These are phyloP conservation scores for Mediolabrus comicus DNA, from an alignment of 108 stramenopile genomes.

Conservation along the genomic window DNA sequence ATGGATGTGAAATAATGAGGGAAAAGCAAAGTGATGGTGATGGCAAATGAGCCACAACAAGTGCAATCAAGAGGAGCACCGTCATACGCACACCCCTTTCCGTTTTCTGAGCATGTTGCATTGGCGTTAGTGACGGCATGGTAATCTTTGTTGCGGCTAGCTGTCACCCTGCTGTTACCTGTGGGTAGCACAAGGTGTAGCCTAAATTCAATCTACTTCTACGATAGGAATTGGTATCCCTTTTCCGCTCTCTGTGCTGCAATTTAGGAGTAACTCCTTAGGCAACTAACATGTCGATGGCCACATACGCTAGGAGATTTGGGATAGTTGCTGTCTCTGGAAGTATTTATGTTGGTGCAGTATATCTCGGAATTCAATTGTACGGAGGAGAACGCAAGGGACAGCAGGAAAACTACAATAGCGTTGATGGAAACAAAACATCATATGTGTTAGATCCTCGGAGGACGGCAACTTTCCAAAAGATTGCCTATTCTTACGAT, in stretches of 20 bases:
- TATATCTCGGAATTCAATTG: slow-evolving; percentile 29
- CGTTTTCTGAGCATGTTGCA: neutral
- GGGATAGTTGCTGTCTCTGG: slow-evolving; percentile 32
- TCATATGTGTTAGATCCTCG: slow-evolving; percentile 52
- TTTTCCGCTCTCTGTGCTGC: no score
- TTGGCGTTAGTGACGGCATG: no score
- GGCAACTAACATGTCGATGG: slow-evolving; percentile 30
- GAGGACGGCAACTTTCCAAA: slow-evolving; percentile 62
- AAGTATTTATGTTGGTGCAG: slow-evolving; percentile 31
- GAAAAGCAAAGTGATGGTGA: neutral
- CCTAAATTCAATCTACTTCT: no score
- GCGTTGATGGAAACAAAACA: slow-evolving; percentile 8
- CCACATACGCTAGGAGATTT: slow-evolving; percentile 27
- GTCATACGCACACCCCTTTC: neutral
- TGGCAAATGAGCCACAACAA: neutral
- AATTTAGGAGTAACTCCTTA: neutral
- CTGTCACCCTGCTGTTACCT: no score
- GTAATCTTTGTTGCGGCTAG: no score
- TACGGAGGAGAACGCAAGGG: slow-evolving; percentile 15
- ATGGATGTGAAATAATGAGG: neutral
- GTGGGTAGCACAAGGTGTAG: no score
- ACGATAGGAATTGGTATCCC: no score
- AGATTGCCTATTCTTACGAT: slow-evolving; percentile 73
- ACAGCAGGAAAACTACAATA: neutral
- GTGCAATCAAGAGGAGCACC: neutral